Percentiles rank a stretch among this genome's conserved stretches.
These are phyloP conservation scores for Sporothrix schenckii DNA, from an alignment of 2,329 filamentous ascomycete genomes.

Conservation along the genomic window DNA sequence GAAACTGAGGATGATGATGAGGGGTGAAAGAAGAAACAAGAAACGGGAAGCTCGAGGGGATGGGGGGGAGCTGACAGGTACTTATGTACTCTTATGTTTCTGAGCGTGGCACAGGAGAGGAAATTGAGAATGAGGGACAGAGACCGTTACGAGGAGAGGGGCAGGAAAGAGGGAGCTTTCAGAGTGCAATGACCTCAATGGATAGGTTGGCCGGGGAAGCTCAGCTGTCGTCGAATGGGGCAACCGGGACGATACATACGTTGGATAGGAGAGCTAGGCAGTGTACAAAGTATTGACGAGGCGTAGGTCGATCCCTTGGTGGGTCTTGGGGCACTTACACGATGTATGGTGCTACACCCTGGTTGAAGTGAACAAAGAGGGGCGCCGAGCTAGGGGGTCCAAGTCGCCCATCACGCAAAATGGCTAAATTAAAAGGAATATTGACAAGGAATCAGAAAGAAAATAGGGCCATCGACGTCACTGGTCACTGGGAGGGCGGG, in stretches of 20 bases:
- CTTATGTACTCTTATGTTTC: conserved; percentile 30
- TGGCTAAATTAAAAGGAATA: no score
- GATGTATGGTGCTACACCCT: background rate
- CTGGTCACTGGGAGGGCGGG: background rate
- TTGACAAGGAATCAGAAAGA: background rate
- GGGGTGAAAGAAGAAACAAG: background rate
- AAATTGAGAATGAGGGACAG: background rate
- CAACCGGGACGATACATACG: background rate
- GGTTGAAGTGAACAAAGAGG: background rate
- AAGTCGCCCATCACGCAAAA: conserved; percentile 9
- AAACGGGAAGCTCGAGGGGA: background rate
- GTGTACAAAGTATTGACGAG: background rate
- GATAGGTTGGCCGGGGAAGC: background rate
- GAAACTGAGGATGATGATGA: background rate
- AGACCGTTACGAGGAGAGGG: background rate
- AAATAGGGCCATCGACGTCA: conserved; percentile 12
- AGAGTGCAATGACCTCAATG: conserved; percentile 13
- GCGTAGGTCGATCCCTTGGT: background rate
- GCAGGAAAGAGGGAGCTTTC: background rate
- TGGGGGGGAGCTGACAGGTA: conserved; percentile 21
- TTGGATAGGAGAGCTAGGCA: background rate
- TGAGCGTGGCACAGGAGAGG: conserved; percentile 24
- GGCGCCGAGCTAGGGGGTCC: background rate
- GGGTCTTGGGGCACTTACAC: background rate
- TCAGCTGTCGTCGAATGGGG: conserved; percentile 9